phyloP scores from a whole-genome alignment of 257 asterid genomes.

The Solanum ossicruentum region DNA sequence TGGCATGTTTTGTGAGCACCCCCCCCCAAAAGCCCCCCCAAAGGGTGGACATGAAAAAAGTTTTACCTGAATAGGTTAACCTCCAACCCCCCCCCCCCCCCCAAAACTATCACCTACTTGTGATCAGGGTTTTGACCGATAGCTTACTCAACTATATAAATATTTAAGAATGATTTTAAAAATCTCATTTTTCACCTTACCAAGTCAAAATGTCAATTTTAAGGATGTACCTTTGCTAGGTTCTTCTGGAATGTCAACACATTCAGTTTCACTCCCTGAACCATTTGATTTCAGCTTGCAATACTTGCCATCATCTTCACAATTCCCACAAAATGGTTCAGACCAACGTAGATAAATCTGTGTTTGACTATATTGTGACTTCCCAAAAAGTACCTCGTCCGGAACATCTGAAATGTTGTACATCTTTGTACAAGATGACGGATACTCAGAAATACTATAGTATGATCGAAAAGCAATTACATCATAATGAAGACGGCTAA shows the following conservation, averaged over 20 bases:
- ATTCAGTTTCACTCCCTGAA: conserved; percentile 24
- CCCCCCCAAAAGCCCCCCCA: no score
- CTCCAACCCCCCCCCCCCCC: no score
- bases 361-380: neutral
- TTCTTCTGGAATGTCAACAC: conserved; percentile 24
- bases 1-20: no score
- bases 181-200: neutral
- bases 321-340: conserved; percentile 36
- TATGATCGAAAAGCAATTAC: conserved; percentile 23
- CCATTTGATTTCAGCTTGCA: conserved; percentile 35
- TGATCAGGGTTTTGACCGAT: no score
- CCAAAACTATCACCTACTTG: neutral
- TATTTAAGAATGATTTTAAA: no score
- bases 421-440: conserved; percentile 43
- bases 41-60: no score
- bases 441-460: conserved; percentile 10
- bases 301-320: conserved; percentile 31
- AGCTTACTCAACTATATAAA: no score
- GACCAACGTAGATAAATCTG: conserved; percentile 28
- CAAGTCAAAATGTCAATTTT: neutral
- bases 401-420: conserved; percentile 39
- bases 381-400: conserved; percentile 9
- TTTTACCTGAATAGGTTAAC: no score
- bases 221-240: neutral
- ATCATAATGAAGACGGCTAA: conserved; percentile 14